Evolutionary conservation across 768 basidiomycete genomes (phyloP), one percentile per base, ranked within the genome.

Genomic region (Tylopilus felleus): DNA sequence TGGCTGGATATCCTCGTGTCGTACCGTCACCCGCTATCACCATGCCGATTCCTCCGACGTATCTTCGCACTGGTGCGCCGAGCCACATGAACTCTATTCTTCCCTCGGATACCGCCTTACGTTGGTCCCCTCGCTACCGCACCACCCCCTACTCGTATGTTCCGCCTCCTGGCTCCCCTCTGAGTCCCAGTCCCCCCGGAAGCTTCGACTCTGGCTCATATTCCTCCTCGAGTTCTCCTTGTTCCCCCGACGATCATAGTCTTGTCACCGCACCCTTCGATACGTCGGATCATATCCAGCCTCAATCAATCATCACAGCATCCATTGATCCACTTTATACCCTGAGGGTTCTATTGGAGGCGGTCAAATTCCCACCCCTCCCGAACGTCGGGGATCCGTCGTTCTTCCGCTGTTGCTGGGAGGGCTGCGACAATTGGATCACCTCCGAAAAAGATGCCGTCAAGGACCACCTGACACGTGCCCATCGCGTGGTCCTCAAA

Each of bases 361-460:
- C 21, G 1, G 19, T 65, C 2, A 56, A 58, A 22, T 55, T 63
- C 23, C 59, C 59, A 2, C 16, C 13, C 16, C 13, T 7, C 10
- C 3, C 22, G 27, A 16, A 14, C 3, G 10, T 6, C 17, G 14
- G 2, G 17, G 54, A 55, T 0, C 16, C 5, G 0, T n/a, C 14
- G 0, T 68, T 67, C 42, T 67, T 63, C 48, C 51, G 21, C 17
- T 67, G 65, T 27, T 31, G 29, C 9, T 65, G 63, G 60, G 25
- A 23, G 5, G 14, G 21, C 28, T 67, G 66, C 5, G 40, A 54
- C 0, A 39, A 43, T 1, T 67, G 65, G 65, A 59, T 67, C 44
- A 47, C 66, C 3, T 52, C 51, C 8, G 52, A 59, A 2, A 56
- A 52, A 25, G 59, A 52, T 22, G 51, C 47, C 1, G 38, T 68